Percentiles rank a stretch among this genome's conserved stretches.
Conservation (phyloP, 257 asterid genomes). For the Nicotiana otophora region DNA sequence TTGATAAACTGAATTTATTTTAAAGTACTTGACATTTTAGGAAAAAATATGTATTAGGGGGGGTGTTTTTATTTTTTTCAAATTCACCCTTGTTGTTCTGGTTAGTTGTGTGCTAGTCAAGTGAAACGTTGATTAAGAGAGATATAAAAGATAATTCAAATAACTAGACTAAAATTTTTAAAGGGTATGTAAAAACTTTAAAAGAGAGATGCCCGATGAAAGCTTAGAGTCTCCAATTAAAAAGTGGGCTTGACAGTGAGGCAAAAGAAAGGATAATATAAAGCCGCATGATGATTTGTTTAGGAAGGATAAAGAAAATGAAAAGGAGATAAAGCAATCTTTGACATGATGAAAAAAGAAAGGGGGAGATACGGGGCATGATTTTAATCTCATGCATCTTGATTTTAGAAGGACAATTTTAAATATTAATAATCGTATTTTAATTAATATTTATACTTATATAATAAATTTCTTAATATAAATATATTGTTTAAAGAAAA, state of each 20-base stretch:
- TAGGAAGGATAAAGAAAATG: not conserved
- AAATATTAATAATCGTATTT: too few relatives aligned
- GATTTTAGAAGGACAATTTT: accelerated
- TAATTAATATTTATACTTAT: too few relatives aligned
- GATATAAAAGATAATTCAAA: too few relatives aligned
- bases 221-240: not conserved
- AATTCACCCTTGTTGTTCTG: too few relatives aligned
- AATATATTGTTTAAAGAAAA: too few relatives aligned
- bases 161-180: not conserved
- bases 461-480: too few relatives aligned
- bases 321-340: not conserved
- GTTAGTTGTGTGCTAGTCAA: too few relatives aligned
- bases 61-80: too few relatives aligned
- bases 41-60: not conserved
- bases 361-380: too few relatives aligned
- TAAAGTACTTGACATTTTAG: too few relatives aligned
- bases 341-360: not conserved
- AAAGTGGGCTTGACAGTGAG: not conserved
- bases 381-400: too few relatives aligned
- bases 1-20: not conserved
- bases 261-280: not conserved
- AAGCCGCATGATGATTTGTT: not conserved
- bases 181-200: not conserved
- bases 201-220: not conserved
- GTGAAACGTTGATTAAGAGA: too few relatives aligned